phyloP scores from a whole-genome alignment of 345 rosid species.

The Triadica sebifera region DNA sequence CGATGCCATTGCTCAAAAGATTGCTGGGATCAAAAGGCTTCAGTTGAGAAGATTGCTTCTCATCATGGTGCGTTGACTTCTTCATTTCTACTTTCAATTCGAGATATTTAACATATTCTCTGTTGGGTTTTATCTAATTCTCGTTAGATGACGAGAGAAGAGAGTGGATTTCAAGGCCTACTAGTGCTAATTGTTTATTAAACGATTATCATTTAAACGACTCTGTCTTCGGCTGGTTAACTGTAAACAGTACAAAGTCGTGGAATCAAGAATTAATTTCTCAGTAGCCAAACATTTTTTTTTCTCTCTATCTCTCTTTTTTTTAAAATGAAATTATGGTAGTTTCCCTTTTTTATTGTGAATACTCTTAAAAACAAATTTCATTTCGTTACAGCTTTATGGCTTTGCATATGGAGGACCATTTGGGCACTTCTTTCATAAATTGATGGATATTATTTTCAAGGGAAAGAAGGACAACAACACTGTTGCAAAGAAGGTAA shows the following conservation, averaged over 20 bases:
- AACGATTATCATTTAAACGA: not conserved
- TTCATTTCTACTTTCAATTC: not conserved
- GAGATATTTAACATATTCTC: not conserved
- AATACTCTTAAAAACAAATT: not conserved
- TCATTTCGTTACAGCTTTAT: constrained; percentile 51
- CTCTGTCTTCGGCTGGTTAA: not conserved
- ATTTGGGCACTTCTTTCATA: constrained; percentile 85
- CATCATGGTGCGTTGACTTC: constrained; percentile 49
- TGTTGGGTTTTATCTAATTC: not conserved
- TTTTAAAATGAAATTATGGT: not conserved
- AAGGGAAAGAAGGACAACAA: constrained; percentile 63
- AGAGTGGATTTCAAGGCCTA: not conserved
- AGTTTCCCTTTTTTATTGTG: not conserved
- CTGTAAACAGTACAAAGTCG: not conserved
- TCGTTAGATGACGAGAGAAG: not conserved
- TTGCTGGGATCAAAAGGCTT: constrained; percentile 68
- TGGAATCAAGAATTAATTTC: not conserved
- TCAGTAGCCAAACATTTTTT: not conserved
- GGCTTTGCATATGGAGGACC: constrained; percentile 92
- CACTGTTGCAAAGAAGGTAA: constrained; percentile 85
- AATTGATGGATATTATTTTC: constrained; percentile 73
- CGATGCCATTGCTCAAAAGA: constrained; percentile 81
- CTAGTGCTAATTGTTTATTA: not conserved
- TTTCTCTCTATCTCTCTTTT: too few relatives aligned
- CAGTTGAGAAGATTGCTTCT: constrained; percentile 71